Percentiles rank a stretch among this genome's conserved stretches.
These are phyloP conservation scores for Psilocybe azurescens DNA, from an alignment of 768 basidiomycete genomes.

Conservation along the genomic window DNA sequence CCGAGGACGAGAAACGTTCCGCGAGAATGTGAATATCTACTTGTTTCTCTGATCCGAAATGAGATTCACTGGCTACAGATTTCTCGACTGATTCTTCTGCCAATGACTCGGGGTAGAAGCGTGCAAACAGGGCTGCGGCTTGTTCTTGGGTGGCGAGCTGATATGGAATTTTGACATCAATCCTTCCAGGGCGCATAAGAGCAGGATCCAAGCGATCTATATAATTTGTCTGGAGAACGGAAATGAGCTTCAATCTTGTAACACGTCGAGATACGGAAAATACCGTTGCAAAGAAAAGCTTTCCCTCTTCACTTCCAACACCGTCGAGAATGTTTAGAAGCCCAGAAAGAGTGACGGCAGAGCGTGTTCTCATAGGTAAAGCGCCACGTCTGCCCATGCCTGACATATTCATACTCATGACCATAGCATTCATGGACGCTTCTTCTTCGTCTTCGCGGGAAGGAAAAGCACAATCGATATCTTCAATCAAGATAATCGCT, in stretches of 20 bases:
- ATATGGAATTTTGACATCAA: constrained; percentile 59
- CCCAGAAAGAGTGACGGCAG: constrained; percentile 55
- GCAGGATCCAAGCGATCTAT: constrained; percentile 61
- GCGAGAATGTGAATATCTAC: constrained; percentile 36
- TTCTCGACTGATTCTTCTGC: constrained; percentile 14
- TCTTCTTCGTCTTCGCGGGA: constrained; percentile 43
- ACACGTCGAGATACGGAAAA: constrained; percentile 14
- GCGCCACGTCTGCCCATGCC: constrained; percentile 14
- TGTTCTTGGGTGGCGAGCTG: constrained; percentile 51
- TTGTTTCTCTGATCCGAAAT: not conserved
- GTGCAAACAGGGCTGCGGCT: constrained; percentile 50
- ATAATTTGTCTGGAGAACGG: constrained; percentile 51
- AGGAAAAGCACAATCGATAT: constrained; percentile 65
- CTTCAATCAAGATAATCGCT: constrained; percentile 63
- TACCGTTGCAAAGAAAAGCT: constrained; percentile 64
- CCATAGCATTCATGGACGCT: not conserved
- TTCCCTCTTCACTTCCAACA: constrained; percentile 65
- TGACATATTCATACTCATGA: not conserved
- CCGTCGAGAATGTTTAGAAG: constrained; percentile 66
- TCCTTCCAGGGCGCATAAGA: constrained; percentile 62
- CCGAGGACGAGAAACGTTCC: constrained; percentile 39
- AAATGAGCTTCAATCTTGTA: not conserved
- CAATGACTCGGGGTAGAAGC: constrained; percentile 49
- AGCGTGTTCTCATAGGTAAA: constrained; percentile 9
- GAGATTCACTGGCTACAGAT: not conserved